Base-by-base conservation (phyloP, 1,284 basidiomycete species). In the Microbotryum silenes-acaulis region DNA sequence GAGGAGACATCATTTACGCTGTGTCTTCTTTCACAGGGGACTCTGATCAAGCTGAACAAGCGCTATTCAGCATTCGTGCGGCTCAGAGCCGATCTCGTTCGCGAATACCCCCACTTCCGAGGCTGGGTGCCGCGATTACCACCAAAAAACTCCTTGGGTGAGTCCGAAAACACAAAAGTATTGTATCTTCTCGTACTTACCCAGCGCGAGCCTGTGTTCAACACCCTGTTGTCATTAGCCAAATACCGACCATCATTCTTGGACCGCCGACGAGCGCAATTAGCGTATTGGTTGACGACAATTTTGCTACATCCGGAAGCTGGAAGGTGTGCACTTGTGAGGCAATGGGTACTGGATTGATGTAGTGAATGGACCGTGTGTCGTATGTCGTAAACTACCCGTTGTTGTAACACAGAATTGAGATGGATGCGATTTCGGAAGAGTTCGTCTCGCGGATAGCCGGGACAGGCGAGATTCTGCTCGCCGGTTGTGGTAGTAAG, bases 261-360 rank as follows among this genome's bases (percentile, higher is more conserved):
- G 3, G 85, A 87, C 56, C 79, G 79, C n/a, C 79, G 87, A n/a
- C 77, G 85, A 25, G 78, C 81, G 49, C 79, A 79, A 20, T 76
- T 88, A 3, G 81, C 86, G 70, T 81, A 81, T 60, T 88, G 86
- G 85, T 81, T 88, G 0, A 79, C 81, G 0, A 75, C 79, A 0
- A 80, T 88, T 1, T 71, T 88, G 0, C 77, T 88, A 1, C 86
- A 88, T 69, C 87, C 87, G 2, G 84, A 87, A 48, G 77, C 87
- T 16, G 87, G 87, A 1, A 82, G 81, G 0, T 82, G 79, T 53
- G 78, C 82, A 56, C 80, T 80, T 2, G 83, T 86, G 6, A 75
- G 82, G 63, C 71, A 77, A 55, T 89, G 86, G 87, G 81, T 88
- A 31, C 81, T 83, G 73, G 77, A 81, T 54, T 84, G 69, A 73